phyloP scores from a whole-genome alignment of 2,329 filamentous ascomycete genomes.

The Monilinia laxa region DNA sequence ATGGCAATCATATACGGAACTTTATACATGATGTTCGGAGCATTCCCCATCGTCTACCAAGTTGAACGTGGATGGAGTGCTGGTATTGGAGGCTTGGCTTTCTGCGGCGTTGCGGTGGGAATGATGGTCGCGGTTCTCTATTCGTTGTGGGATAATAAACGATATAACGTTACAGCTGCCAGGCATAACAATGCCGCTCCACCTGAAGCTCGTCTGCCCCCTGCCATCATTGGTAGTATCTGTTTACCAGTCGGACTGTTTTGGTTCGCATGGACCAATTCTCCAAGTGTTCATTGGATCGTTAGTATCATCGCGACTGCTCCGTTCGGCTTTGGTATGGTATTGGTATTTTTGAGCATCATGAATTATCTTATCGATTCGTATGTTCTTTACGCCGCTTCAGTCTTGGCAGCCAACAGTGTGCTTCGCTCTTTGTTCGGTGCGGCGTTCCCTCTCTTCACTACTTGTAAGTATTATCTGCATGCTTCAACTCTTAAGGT shows the following conservation, averaged over 20 bases:
- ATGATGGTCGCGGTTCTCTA: slow-evolving; percentile 60
- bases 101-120: slow-evolving; percentile 67
- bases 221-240: slow-evolving; percentile 60
- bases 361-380: slow-evolving; percentile 67
- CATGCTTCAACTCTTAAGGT: neutral
- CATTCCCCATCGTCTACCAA: slow-evolving; percentile 66
- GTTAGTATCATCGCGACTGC: slow-evolving; percentile 48
- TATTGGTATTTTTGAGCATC: slow-evolving; percentile 63
- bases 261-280: slow-evolving; percentile 67
- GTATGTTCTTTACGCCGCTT: slow-evolving; percentile 74
- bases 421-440: slow-evolving; percentile 72
- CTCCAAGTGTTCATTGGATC: slow-evolving; percentile 55
- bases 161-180: slow-evolving; percentile 46
- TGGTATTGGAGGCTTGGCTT: slow-evolving; percentile 61
- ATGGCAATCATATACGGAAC: slow-evolving; percentile 49
- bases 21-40: slow-evolving; percentile 57
- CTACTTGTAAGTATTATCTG: slow-evolving; percentile 42
- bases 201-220: slow-evolving; percentile 64
- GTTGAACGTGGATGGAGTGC: slow-evolving; percentile 56
- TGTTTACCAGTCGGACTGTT: slow-evolving; percentile 63
- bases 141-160: slow-evolving; percentile 54
- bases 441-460: slow-evolving; percentile 70
- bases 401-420: slow-evolving; percentile 69
- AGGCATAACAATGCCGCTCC: slow-evolving; percentile 53
- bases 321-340: slow-evolving; percentile 47